Percentiles rank a stretch among this genome's conserved stretches.
Evolutionary conservation across 1,284 basidiomycete genomes (phyloP).

Genomic region (Ustilago esculenta): DNA sequence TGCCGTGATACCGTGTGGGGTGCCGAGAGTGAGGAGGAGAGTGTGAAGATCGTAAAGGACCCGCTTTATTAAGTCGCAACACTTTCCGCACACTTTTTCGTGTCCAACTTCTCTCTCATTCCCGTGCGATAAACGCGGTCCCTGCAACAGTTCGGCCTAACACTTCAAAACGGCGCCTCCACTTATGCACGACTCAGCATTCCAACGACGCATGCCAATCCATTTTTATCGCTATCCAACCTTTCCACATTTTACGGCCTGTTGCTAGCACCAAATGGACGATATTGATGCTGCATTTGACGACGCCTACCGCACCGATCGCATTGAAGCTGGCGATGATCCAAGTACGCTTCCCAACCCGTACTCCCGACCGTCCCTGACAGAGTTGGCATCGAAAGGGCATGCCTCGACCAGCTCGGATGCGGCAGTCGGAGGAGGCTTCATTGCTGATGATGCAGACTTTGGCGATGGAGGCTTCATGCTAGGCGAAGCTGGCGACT

Average conservation of each 20-base stretch:
- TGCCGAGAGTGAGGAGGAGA: background rate
- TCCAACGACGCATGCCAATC: too few species aligned
- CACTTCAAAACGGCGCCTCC: conserved; percentile 4
- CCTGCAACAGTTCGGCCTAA: too few species aligned
- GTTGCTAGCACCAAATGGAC: too few species aligned
- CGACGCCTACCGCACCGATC: conserved; percentile 43
- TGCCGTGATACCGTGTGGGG: background rate
- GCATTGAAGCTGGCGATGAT: conserved; percentile 48
- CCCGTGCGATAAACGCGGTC: too few species aligned
- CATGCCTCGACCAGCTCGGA: background rate
- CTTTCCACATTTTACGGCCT: too few species aligned
- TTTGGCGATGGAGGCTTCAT: conserved; percentile 28
- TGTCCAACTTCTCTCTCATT: too few species aligned
- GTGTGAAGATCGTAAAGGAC: too few species aligned
- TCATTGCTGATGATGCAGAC: conserved; percentile 20
- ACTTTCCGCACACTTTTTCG: conserved; percentile 14
- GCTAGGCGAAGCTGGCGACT: conserved; percentile 8
- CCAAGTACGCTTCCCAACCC: conserved; percentile 40
- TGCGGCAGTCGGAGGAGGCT: conserved; percentile 22
- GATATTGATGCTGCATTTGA: conserved; percentile 47
- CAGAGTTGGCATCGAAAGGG: background rate
- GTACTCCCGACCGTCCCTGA: conserved; percentile 18
- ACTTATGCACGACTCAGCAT: conserved; percentile 39
- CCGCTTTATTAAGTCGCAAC: too few species aligned
- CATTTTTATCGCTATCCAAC: too few species aligned